Evolutionary conservation across 2,329 filamentous ascomycete genomes (phyloP), one percentile per base, ranked within the genome.

Genomic region (Nothopassalora personata): DNA sequence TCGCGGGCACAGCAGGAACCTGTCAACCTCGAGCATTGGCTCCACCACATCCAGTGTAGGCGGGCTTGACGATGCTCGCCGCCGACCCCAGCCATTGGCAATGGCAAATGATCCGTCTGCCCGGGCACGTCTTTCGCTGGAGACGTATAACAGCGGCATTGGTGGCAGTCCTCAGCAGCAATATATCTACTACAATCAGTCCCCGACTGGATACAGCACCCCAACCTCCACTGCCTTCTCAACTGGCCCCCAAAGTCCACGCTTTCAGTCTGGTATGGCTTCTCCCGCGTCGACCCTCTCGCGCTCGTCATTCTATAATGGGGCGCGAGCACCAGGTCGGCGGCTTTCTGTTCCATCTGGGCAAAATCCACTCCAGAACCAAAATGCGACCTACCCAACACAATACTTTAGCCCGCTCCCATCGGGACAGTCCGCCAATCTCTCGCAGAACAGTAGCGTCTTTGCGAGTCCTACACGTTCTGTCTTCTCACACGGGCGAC

Each of bases 21-120:
- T 96, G 2, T 97, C 92, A 0, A 86, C 90, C 1, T 96, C 92
- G 0, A 96, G 91, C 73, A 91, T 97, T 67, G 81, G 85, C 28
- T 93, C 90, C 0, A 86, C 87, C 6, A 77, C 85, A 56, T 91
- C 89, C 1, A 86, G 80, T 52, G 87, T 87, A 60, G 86, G 83
- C 63, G 77, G 82, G n/a, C 78, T 81, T 23, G 84, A 86, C 48
- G 88, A 91, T 58, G 74, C 82, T 43, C 84, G 90, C 53, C 84
- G 88, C 60, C 83, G 90, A 28, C 92, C 91, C 5, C 86, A 90
- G 23, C 90, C 91, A 0, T 78, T 96, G 19, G 88, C 93, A 60
- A 94, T 95, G 86, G 61, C 63, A 18, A 83, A 83, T 49, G 89
- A 94, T 58, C 82, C 83, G 18, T 70, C 76, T 56, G 73, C 76